phyloP scores from a whole-genome alignment of 140 eudicot species.

The Ambrosia hybrid region DNA sequence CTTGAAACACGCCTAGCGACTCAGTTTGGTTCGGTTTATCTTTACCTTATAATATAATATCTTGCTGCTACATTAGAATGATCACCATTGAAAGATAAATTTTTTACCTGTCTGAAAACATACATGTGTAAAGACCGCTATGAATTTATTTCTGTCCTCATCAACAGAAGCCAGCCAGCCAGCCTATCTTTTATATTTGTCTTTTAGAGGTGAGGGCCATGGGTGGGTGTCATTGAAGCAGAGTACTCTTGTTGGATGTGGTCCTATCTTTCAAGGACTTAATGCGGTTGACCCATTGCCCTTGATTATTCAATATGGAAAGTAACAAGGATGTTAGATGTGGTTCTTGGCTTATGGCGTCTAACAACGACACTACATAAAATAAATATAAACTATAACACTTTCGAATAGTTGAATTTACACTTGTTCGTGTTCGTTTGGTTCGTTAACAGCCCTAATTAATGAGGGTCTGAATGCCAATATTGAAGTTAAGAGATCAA shows the following conservation, averaged over 20 bases:
- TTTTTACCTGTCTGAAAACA: neutral
- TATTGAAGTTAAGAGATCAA: too few species aligned
- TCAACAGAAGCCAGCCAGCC: neutral
- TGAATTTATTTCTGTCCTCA: neutral
- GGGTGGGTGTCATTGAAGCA: constrained; percentile 5
- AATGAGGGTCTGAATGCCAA: too few species aligned
- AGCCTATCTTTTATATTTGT: neutral
- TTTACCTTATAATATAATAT: too few species aligned
- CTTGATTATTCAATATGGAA: neutral
- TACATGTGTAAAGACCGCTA: neutral
- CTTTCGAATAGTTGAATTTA: too few species aligned
- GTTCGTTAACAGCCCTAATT: too few species aligned
- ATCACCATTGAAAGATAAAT: too few species aligned
- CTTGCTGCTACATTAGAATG: too few species aligned
- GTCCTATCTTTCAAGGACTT: neutral
- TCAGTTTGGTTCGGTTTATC: neutral
- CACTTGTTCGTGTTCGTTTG: too few species aligned
- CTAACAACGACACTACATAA: too few species aligned
- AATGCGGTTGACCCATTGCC: neutral
- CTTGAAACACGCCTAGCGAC: neutral
- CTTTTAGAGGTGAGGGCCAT: neutral
- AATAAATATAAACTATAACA: too few species aligned
- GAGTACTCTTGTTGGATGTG: neutral
- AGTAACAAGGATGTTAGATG: too few species aligned
- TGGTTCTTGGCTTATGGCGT: too few species aligned